phyloP scores from a whole-genome alignment of 768 basidiomycete genomes.

The Lactarius quietus region DNA sequence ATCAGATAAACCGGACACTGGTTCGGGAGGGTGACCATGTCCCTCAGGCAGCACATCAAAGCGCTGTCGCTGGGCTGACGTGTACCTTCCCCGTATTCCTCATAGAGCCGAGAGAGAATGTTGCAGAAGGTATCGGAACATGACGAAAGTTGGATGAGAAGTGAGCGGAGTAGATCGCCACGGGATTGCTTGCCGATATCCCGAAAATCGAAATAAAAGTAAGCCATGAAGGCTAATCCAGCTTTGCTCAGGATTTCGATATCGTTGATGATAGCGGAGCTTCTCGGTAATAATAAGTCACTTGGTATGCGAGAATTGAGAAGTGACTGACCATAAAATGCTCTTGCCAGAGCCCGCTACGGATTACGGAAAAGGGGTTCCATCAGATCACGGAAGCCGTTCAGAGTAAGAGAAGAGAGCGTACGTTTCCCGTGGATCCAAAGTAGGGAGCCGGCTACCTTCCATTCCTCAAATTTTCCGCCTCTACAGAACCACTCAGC shows the following conservation, averaged over 20 bases:
- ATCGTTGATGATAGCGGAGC: not conserved
- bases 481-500: too few relatives aligned
- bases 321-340: not conserved
- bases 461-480: too few relatives aligned
- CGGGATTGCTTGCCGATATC: not conserved
- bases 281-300: not conserved
- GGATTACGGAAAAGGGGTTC: not conserved
- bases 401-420: not conserved
- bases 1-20: not conserved
- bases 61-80: not conserved
- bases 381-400: not conserved
- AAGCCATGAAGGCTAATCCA: not conserved
- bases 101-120: not conserved
- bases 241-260: not conserved
- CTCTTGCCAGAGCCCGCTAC: not conserved
- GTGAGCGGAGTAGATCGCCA: not conserved
- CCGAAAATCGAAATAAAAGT: not conserved
- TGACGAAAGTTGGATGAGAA: not conserved
- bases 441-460: too few relatives aligned
- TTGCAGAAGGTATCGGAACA: not conserved
- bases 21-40: not conserved
- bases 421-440: not conserved
- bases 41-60: not conserved
- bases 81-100: not conserved
- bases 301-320: not conserved